A percentile compares a stretch with the other conserved stretches of the same genome.
Evolutionary conservation across 1,284 basidiomycete genomes (phyloP).

Genomic region (Malassezia sympodialis): DNA sequence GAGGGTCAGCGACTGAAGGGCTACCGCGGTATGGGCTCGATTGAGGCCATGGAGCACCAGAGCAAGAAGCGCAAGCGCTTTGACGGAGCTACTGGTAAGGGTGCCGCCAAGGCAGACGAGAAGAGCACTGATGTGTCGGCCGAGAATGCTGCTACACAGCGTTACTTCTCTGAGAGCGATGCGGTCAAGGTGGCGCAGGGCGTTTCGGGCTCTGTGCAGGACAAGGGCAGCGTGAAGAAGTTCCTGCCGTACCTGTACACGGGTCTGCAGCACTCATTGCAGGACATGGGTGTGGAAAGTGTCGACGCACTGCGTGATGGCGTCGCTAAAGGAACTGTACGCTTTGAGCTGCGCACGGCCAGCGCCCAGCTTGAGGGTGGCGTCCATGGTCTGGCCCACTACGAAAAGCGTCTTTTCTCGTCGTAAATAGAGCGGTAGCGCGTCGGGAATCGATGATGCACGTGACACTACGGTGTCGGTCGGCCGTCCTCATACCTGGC

Average conservation of each 20-base stretch:
- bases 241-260: conserved; percentile 86
- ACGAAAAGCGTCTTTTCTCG: conserved; percentile 58
- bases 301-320: conserved; percentile 59
- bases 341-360: conserved; percentile 89
- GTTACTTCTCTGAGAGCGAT: conserved; percentile 93
- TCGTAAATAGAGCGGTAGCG: conserved; percentile 3
- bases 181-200: conserved; percentile 87
- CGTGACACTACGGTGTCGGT: not conserved
- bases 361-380: conserved; percentile 93
- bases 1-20: conserved; percentile 97
- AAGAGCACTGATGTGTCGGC: conserved; percentile 50
- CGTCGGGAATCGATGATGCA: not conserved
- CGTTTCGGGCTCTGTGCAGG: conserved; percentile 89
- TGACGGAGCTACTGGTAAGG: conserved; percentile 49
- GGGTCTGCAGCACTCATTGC: conserved; percentile 88
- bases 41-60: conserved; percentile 48
- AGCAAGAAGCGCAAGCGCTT: conserved; percentile 34
- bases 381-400: conserved; percentile 63
- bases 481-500: not conserved
- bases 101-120: conserved; percentile 52
- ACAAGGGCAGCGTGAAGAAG: conserved; percentile 79
- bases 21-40: conserved; percentile 93
- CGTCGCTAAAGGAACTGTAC: conserved; percentile 60
- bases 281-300: conserved; percentile 76
- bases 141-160: conserved; percentile 90